A percentile compares a stretch with the other conserved stretches of the same genome.
Conservation (phyloP, 495 filamentous ascomycete genomes). For the Penicillium dipodomyicola region DNA sequence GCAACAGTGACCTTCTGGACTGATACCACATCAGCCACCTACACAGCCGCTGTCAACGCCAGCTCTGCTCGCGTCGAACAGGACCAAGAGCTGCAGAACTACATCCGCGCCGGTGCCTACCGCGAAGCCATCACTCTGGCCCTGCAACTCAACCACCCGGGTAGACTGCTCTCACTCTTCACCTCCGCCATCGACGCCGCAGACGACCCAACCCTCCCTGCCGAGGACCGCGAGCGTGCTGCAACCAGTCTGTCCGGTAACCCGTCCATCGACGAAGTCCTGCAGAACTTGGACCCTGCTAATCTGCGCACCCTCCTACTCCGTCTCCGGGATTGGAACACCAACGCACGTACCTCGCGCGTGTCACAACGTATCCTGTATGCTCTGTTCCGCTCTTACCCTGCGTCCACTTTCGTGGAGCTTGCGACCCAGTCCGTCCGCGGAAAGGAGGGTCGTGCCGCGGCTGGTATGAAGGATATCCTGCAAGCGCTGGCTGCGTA, state of each 20-base stretch:
- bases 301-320: constrained; percentile 79
- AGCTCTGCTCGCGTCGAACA: constrained; percentile 81
- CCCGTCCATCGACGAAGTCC: constrained; percentile 77
- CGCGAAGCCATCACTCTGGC: constrained; percentile 90
- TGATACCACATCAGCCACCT: constrained; percentile 82
- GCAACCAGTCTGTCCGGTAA: constrained; percentile 61
- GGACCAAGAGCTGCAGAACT: constrained; percentile 89
- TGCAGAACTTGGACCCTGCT: constrained; percentile 72
- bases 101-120: constrained; percentile 79
- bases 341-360: constrained; percentile 80
- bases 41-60: constrained; percentile 63
- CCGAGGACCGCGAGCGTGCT: constrained; percentile 24
- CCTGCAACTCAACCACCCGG: constrained; percentile 89
- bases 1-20: constrained; percentile 91
- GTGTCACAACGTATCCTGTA: constrained; percentile 85
- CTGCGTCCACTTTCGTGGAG: constrained; percentile 67
- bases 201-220: constrained; percentile 33
- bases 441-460: constrained; percentile 40
- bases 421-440: constrained; percentile 48
- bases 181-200: constrained; percentile 68
- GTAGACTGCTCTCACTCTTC: constrained; percentile 77
- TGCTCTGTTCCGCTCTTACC: constrained; percentile 73
- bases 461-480: constrained; percentile 74
- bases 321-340: constrained; percentile 91
- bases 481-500: constrained; percentile 79